A percentile compares a stretch with the other conserved stretches of the same genome.
Conservation (phyloP, 2,329 filamentous ascomycete species). For the Claviceps maximensis region DNA sequence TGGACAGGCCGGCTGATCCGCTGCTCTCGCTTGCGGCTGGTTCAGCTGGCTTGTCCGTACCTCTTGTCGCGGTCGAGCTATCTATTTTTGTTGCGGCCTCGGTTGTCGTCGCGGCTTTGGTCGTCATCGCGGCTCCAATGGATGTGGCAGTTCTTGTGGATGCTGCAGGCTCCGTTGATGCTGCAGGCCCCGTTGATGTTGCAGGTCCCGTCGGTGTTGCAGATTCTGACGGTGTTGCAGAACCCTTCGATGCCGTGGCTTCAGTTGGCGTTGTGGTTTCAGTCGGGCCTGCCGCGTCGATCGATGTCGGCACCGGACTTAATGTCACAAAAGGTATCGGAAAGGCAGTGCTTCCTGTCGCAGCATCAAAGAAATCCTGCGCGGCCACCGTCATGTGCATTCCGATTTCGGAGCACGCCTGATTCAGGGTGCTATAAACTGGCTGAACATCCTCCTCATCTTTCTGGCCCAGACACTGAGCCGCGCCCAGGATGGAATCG, state of each 20-base stretch:
- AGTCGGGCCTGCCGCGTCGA: no score
- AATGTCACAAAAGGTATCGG: no score
- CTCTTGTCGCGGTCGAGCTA: constrained; percentile 2
- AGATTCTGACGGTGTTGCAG: constrained; percentile 2
- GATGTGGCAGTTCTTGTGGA: no score
- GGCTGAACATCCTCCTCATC: constrained; percentile 22
- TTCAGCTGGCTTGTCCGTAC: no score
- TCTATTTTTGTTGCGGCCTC: no score
- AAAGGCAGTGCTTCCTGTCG: constrained; percentile 1
- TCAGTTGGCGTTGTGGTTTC: constrained; percentile 2
- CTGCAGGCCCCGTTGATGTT: no score
- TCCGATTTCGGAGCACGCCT: constrained; percentile 29
- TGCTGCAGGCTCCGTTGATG: no score
- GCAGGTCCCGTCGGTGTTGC: not conserved
- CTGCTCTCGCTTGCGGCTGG: not conserved
- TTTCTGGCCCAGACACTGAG: constrained; percentile 29
- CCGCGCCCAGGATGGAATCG: constrained; percentile 34
- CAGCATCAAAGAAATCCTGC: constrained; percentile 25
- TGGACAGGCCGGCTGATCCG: constrained; percentile 16
- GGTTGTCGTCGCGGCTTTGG: no score
- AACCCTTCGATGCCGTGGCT: not conserved
- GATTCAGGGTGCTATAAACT: constrained; percentile 30
- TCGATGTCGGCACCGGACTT: no score
- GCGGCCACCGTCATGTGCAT: constrained; percentile 30
- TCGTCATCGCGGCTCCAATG: no score